These are phyloP conservation scores for Letharia lupina DNA, from an alignment of 495 filamentous ascomycete species.

Conservation along the genomic window DNA sequence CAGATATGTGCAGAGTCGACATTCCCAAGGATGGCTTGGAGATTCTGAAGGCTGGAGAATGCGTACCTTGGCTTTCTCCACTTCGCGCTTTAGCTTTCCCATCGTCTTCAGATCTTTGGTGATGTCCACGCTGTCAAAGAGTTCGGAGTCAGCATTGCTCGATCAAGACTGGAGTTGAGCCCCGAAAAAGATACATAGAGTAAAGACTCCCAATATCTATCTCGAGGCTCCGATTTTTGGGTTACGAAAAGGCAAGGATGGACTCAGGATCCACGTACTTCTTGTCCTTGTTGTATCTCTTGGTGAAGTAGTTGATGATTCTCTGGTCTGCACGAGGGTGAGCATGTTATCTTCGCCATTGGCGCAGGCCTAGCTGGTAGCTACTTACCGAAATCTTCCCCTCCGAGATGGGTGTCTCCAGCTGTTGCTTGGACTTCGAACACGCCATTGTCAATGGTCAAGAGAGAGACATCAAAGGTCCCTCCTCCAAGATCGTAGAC, in stretches of 20 bases:
- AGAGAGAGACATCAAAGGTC: constrained; percentile 98
- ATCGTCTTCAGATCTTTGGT: constrained; percentile 95
- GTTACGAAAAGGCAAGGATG: not conserved
- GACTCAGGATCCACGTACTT: constrained; percentile 56
- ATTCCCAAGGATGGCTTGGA: not conserved
- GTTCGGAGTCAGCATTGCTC: not conserved
- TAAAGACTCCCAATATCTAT: not conserved
- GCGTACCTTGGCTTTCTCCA: constrained; percentile 84
- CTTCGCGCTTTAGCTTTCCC: constrained; percentile 99
- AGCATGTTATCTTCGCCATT: not conserved
- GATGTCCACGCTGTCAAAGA: constrained; percentile 34
- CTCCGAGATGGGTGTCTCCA: constrained; percentile 98
- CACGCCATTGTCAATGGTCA: constrained; percentile 93
- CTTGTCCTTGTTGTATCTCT: constrained; percentile 96
- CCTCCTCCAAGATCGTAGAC: constrained; percentile 99
- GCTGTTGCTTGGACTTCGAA: constrained; percentile 98
- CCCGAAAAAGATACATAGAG: not conserved
- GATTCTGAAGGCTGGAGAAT: not conserved
- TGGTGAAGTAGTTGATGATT: constrained; percentile 93
- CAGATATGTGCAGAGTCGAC: not conserved
- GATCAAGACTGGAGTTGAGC: not conserved
- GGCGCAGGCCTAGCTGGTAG: not conserved
- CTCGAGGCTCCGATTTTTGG: not conserved
- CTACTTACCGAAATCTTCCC: constrained; percentile 71
- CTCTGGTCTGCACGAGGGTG: constrained; percentile 58